Conservation (phyloP, 345 rosid genomes). For the Salix viminalis region DNA sequence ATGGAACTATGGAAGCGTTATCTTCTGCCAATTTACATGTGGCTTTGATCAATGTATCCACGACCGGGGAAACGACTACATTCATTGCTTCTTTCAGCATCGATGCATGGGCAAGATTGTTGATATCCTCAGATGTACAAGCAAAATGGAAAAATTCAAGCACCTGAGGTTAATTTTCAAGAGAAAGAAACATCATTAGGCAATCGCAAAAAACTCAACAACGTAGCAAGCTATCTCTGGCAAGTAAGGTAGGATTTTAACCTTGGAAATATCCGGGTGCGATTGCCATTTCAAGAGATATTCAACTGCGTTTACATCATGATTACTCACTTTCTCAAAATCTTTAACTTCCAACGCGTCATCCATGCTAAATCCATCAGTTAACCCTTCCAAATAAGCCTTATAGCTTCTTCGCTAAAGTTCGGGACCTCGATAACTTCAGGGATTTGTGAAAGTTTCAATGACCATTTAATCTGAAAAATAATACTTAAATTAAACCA, state of each 20-base stretch:
- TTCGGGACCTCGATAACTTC: slow-evolving; percentile 76
- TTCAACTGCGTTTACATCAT: slow-evolving; percentile 95
- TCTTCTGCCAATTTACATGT: slow-evolving; percentile 57
- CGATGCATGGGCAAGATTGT: slow-evolving; percentile 85
- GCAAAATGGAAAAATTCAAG: slow-evolving; percentile 95
- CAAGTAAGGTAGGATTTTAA: slow-evolving; percentile 7
- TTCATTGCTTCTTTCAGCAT: slow-evolving; percentile 77
- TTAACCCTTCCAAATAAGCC: slow-evolving; percentile 53
- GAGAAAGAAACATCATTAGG: neutral
- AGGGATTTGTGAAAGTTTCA: slow-evolving; percentile 77
- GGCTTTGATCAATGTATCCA: slow-evolving; percentile 68
- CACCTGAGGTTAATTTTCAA: slow-evolving; percentile 44
- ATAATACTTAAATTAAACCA: neutral
- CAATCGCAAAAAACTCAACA: neutral
- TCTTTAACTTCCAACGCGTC: slow-evolving; percentile 77
- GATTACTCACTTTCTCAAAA: slow-evolving; percentile 82
- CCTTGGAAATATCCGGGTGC: slow-evolving; percentile 79
- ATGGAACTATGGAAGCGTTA: slow-evolving; percentile 53
- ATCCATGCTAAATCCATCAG: slow-evolving; percentile 57
- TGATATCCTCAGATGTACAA: slow-evolving; percentile 95
- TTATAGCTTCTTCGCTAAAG: slow-evolving; percentile 60
- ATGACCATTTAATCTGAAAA: slow-evolving; percentile 76
- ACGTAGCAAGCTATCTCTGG: neutral
- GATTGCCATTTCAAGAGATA: slow-evolving; percentile 81
- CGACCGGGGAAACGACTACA: slow-evolving; percentile 55